These are phyloP conservation scores for Trematosphaeria pertusa DNA, from an alignment of 2,329 filamentous ascomycete genomes.

Conservation along the genomic window DNA sequence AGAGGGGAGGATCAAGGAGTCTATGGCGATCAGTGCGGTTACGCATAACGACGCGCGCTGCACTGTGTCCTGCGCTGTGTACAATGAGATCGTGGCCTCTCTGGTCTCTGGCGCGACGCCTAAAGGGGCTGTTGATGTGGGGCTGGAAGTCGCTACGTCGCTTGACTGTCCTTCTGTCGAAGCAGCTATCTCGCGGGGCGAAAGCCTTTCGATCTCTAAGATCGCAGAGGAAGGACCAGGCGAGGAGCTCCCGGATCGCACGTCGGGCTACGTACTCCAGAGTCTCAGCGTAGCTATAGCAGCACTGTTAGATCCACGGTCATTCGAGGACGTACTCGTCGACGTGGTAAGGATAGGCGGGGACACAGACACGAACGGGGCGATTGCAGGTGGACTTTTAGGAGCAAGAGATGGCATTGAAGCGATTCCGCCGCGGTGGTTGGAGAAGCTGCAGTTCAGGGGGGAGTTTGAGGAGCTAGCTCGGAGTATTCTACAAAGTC, in stretches of 20 bases:
- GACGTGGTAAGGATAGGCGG: conserved; percentile 55
- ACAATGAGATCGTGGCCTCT: conserved; percentile 32
- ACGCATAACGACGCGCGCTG: conserved; percentile 32
- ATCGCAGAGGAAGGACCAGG: conserved; percentile 45
- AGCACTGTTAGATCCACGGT: conserved; percentile 51
- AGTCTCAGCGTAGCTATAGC: conserved; percentile 52
- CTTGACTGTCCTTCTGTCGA: conserved; percentile 13
- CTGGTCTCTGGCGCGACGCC: conserved; percentile 17
- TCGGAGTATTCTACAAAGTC: conserved; percentile 10
- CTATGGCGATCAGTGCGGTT: conserved; percentile 25
- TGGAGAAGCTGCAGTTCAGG: conserved; percentile 27
- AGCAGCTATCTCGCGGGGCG: conserved; percentile 25
- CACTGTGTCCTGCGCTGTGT: conserved; percentile 27
- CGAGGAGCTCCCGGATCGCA: conserved; percentile 33
- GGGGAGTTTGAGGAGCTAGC: conserved; percentile 26
- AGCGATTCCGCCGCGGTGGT: conserved; percentile 53
- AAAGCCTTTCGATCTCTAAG: conserved; percentile 27
- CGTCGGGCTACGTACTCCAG: conserved; percentile 54
- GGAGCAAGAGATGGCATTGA: conserved; percentile 55
- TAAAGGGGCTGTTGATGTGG: conserved; percentile 18
- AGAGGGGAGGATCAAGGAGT: conserved; percentile 30
- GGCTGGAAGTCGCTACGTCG: conserved; percentile 8
- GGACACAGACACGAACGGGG: conserved; percentile 58
- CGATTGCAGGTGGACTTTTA: conserved; percentile 55
- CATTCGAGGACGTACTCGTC: conserved; percentile 54